Base-by-base conservation (phyloP, 768 basidiomycete species). In the Naganishia kalamii region DNA sequence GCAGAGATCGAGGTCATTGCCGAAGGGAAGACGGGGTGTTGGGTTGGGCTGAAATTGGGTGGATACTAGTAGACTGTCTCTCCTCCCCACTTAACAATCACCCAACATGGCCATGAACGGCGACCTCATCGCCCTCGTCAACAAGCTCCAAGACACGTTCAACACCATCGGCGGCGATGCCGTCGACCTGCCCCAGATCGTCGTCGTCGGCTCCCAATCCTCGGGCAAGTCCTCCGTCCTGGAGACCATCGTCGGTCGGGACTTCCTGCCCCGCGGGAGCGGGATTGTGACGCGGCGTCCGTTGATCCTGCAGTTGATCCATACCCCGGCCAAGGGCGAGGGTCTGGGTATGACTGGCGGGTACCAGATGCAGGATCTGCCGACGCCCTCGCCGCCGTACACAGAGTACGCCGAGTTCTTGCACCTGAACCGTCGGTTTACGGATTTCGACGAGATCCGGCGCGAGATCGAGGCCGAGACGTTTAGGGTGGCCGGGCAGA, bases 391-490 rank as follows among this genome's bases (percentile, higher is more conserved):
- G n/a, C 64, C 64, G 37, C 64, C 64, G n/a, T 30, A 35, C n/a
- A 74, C 85, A 0, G 94, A 97, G 83, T 98, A 93, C 87, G 94
- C 86, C 48, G 96, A 98, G 78, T 99, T 99, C 79, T 84, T 98
- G 30, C 96, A 99, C 77, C 82, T 94, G 63, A 93, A 97, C 83
- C 90, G 90, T 76, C 85, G 89, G 43, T 97, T 92, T 80, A 92
- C 91, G n/a, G 94, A 98, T 75, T 98, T 93, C 73, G 81, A 84
- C 48, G 94, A 98, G 72, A 88, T 98, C 69, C 84, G 94, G 43
- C 88, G 87, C 70, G 96, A 99, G 81, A 99, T 99, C 65, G 96
- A 99, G 79, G 88, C 90, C 75, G 96, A 99, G 81, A 99, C 96
- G 1, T 92, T 87, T 78, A 82, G 96, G 47, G 93, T 99, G 19